Evolutionary conservation across 306 rosid genomes (phyloP).

Genomic region (Quercus variabilis): DNA sequence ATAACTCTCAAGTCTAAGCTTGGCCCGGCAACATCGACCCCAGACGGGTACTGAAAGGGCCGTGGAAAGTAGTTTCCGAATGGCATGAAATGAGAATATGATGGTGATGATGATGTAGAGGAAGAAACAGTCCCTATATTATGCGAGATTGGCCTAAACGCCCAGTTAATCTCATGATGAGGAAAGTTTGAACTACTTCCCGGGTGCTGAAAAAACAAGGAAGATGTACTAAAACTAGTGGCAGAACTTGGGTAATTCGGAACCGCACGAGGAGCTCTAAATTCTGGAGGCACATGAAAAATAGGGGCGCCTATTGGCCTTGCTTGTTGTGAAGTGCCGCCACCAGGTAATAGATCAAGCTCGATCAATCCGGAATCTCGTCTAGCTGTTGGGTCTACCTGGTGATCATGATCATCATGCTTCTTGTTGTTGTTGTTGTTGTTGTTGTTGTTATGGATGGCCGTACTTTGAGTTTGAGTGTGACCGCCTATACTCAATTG

Average conservation of each 20-base stretch:
- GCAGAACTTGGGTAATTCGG: neutral
- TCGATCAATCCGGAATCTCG: slow-evolving; percentile 42
- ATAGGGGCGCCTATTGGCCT: slow-evolving; percentile 3
- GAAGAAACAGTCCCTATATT: slow-evolving; percentile 31
- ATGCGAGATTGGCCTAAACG: slow-evolving; percentile 49
- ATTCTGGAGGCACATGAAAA: slow-evolving; percentile 9
- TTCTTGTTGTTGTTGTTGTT: slow-evolving; percentile 1
- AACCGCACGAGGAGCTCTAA: neutral
- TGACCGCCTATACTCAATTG: slow-evolving; percentile 68
- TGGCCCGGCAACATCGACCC: slow-evolving; percentile 48
- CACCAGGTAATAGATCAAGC: slow-evolving; percentile 57
- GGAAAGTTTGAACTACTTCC: slow-evolving; percentile 31
- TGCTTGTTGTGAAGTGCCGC: neutral
- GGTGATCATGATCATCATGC: neutral
- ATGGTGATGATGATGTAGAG: slow-evolving; percentile 33
- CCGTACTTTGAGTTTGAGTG: neutral
- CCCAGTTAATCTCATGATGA: slow-evolving; percentile 56
- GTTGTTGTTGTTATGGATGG: slow-evolving; percentile 4
- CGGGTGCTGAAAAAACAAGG: slow-evolving; percentile 42
- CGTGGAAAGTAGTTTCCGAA: slow-evolving; percentile 38
- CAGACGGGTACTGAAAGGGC: slow-evolving; percentile 49
- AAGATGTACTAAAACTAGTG: slow-evolving; percentile 15
- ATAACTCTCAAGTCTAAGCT: slow-evolving; percentile 63
- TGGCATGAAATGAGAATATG: slow-evolving; percentile 48
- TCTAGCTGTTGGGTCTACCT: neutral